Evolutionary conservation across 257 asterid species (phyloP), one percentile per base, ranked within the genome.

Genomic region (Nicotiana undulata): DNA sequence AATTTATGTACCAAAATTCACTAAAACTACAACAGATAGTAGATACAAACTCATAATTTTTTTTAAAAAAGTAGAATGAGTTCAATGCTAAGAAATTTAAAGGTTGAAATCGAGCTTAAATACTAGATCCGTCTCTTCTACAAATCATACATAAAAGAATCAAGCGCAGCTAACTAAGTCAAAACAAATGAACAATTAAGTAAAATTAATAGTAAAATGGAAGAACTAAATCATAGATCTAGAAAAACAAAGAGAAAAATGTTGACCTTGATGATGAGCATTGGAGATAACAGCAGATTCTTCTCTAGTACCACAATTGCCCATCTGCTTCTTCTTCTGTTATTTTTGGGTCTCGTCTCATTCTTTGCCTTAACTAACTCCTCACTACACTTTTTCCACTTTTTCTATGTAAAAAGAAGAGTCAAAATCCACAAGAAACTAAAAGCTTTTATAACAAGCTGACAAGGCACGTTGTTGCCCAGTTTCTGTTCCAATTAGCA

Each of bases 231-330:
- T 6, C 2, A 63, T 29, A 77, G 78, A 72, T 72, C 68, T 51
- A 68, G 29, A 9, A 52, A 32, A 15, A 12, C 1, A 16, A 11
- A 67, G 12, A 31, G 9, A 78, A 26, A 26, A 16, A 49, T 10
- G 34, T 28, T 15, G 49, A 90, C 96, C 97, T 93, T 93, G 99
- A 76, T 89, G 92, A 80, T 94, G 98, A 80, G 98, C 98, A 65
- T 94, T 93, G 72, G 98, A 84, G 82, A 96, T 90, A 81, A 91
- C 98, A 85, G 98, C 89, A 28, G 99, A 90, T 83, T 96, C 99
- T 81, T 95, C 98, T 79, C 98, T 89, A 91, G 98, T 95, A 82
- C 99, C 99, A 90, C 98, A 95, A 83, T 96, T 96, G 67, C 99
- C 98, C 99, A 96, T 96, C 22, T 49, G 65, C 46, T 85, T 80